These are phyloP conservation scores for Bolboschoenoplectus hybrid DNA, from an alignment of 202 grass and related monocot genomes.

Conservation along the genomic window DNA sequence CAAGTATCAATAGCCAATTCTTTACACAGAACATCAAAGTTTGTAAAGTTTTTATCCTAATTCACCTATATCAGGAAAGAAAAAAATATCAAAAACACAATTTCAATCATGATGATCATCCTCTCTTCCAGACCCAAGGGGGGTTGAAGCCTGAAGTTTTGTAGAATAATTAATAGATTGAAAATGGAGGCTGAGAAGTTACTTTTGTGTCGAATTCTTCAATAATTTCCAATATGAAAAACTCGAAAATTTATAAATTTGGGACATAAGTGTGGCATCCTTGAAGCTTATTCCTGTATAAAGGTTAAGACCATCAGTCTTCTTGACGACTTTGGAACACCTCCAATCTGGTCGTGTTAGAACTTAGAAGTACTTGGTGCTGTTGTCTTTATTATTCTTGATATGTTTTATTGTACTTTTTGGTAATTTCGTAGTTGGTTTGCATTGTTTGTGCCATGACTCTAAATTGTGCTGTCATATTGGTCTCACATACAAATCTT, in stretches of 20 bases:
- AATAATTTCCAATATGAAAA: background rate
- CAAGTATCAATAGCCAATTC: too few species aligned
- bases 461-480: background rate
- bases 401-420: constrained; percentile 5
- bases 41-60: too few species aligned
- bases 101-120: too few species aligned
- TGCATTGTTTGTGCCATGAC: background rate
- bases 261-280: background rate
- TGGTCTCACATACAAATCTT: constrained; percentile 37
- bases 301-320: constrained; percentile 5
- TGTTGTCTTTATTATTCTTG: background rate
- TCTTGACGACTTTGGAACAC: background rate
- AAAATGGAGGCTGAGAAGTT: background rate
- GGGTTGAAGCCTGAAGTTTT: too few species aligned
- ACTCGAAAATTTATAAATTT: background rate
- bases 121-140: too few species aligned
- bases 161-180: background rate
- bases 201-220: background rate
- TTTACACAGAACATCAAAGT: too few species aligned
- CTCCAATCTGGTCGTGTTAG: background rate
- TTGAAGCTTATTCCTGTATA: background rate
- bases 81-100: too few species aligned
- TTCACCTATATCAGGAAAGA: too few species aligned
- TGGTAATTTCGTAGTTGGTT: constrained; percentile 12
- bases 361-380: background rate